Evolutionary conservation across 768 basidiomycete genomes (phyloP).

Genomic region (Amyloporia xantha): DNA sequence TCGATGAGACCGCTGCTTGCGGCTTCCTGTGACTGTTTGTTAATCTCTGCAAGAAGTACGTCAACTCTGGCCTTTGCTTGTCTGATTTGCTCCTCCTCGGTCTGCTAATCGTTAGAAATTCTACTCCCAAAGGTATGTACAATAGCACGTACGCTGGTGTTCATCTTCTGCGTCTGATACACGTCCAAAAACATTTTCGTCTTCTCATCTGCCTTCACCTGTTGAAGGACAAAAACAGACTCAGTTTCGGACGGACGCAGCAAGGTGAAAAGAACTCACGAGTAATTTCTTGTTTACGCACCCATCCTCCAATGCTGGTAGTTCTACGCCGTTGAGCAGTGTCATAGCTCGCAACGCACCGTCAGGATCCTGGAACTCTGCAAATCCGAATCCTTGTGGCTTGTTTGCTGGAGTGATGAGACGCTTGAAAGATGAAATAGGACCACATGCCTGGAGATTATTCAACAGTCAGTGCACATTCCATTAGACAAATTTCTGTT

Average conservation of each 20-base stretch:
- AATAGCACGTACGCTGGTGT: conserved; percentile 61
- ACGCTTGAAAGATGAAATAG: conserved; percentile 85
- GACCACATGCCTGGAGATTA: conserved; percentile 72
- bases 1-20: conserved; percentile 69
- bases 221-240: no score
- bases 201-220: conserved; percentile 97
- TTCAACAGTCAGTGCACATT: no score
- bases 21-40: conserved; percentile 64
- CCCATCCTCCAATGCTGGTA: conserved; percentile 56
- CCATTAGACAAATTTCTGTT: background rate
- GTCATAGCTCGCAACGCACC: conserved; percentile 73
- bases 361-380: conserved; percentile 91
- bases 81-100: conserved; percentile 59
- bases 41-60: conserved; percentile 63
- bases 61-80: conserved; percentile 61
- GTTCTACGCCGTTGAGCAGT: conserved; percentile 54
- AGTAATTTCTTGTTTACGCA: conserved; percentile 58
- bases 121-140: background rate
- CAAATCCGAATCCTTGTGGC: conserved; percentile 96
- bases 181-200: conserved; percentile 83
- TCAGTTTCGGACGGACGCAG: conserved; percentile 26
- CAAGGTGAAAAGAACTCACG: conserved; percentile 41
- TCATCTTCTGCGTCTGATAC: conserved; percentile 72
- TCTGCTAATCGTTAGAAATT: conserved; percentile 33
- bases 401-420: conserved; percentile 89